Percentiles rank a stretch among this genome's conserved stretches.
These are phyloP conservation scores for Lagerstroemia speciosa DNA, from an alignment of 345 rosid species.

Conservation along the genomic window DNA sequence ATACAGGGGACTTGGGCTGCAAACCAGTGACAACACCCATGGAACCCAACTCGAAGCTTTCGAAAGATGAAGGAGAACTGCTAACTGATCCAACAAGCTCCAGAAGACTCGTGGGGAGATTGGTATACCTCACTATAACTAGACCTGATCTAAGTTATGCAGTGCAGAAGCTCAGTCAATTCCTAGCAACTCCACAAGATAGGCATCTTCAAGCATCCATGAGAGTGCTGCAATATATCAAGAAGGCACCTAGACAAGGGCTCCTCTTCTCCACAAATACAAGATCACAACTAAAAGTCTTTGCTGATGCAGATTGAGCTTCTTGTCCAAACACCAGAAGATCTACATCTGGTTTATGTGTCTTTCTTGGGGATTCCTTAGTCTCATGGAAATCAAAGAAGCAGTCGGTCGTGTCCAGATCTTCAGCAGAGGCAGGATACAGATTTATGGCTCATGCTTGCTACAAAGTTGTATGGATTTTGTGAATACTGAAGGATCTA, in stretches of 20 bases:
- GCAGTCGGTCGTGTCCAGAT: not conserved
- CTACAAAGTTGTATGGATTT: not conserved
- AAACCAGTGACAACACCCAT: not conserved
- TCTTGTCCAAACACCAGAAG: not conserved
- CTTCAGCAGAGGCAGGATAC: not conserved
- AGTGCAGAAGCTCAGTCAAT: not conserved
- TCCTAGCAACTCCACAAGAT: not conserved
- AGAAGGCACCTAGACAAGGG: not conserved
- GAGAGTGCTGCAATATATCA: not conserved
- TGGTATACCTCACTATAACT: not conserved
- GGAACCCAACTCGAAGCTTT: not conserved
- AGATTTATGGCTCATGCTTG: not conserved
- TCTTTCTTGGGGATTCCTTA: not conserved
- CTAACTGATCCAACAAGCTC: not conserved
- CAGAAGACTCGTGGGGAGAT: not conserved
- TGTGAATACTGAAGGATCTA: no score
- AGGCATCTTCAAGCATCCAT: not conserved
- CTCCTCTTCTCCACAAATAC: not conserved
- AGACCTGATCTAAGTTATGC: not conserved
- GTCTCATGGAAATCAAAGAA: conserved; percentile 3
- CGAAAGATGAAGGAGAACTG: not conserved
- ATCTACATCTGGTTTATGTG: not conserved
- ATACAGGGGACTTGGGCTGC: not conserved
- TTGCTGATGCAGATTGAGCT: conserved; percentile 6
- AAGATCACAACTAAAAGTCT: not conserved